Conservation (phyloP, 164 flowering plant genomes). For the Houttuynia cordata region DNA sequence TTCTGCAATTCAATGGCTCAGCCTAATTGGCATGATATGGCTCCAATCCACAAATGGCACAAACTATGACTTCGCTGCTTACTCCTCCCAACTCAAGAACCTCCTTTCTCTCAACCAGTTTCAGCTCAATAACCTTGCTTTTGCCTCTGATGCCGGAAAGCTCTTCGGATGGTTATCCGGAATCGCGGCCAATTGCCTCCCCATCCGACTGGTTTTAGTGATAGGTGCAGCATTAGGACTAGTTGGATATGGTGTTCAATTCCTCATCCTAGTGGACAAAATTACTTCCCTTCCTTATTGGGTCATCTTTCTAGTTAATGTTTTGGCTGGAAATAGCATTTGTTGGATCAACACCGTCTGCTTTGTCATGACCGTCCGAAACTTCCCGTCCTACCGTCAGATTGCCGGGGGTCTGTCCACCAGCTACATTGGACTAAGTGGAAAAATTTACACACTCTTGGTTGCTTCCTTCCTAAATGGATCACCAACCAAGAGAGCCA, state of each 20-base stretch:
- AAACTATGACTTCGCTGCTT: conserved; percentile 71
- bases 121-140: conserved; percentile 79
- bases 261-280: conserved; percentile 32
- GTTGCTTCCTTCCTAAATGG: background rate
- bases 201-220: conserved; percentile 59
- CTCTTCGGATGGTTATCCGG: conserved; percentile 78
- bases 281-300: conserved; percentile 34
- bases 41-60: conserved; percentile 73
- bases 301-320: conserved; percentile 40
- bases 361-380: conserved; percentile 35
- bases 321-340: conserved; percentile 77
- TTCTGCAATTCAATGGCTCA: conserved; percentile 46
- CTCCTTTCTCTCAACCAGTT: conserved; percentile 58
- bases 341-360: conserved; percentile 96
- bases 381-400: conserved; percentile 48
- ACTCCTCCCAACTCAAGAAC: conserved; percentile 66
- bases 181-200: conserved; percentile 50
- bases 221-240: conserved; percentile 56
- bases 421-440: conserved; percentile 66
- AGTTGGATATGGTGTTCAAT: conserved; percentile 72
- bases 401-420: conserved; percentile 63
- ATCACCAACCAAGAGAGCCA: conserved; percentile 4
- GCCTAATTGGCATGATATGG: conserved; percentile 71
- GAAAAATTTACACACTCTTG: conserved; percentile 38
- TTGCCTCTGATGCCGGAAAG: conserved; percentile 94